Conservation (phyloP, 2,329 filamentous ascomycete species). For the Podosphaera fusca region DNA sequence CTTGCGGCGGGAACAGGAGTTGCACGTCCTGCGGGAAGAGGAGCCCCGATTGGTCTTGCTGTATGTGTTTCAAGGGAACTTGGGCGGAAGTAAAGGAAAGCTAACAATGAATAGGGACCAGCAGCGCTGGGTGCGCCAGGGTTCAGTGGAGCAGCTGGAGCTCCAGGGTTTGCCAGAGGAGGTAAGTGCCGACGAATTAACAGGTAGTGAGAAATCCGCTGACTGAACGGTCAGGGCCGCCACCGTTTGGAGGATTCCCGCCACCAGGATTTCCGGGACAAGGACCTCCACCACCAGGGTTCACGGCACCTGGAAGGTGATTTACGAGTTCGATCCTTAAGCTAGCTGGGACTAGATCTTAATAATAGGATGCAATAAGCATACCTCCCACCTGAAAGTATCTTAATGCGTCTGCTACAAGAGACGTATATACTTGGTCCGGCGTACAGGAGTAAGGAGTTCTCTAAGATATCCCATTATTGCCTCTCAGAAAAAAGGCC, state of each 20-base stretch:
- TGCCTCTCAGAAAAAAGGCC: too few relatives aligned
- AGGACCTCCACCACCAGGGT: slow-evolving; percentile 25
- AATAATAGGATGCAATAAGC: too few relatives aligned
- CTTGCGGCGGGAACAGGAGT: slow-evolving; percentile 73
- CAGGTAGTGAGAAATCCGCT: slow-evolving; percentile 3
- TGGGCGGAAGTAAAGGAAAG: slow-evolving; percentile 3
- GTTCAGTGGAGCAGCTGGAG: slow-evolving; percentile 22
- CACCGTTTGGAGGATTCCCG: slow-evolving; percentile 3
- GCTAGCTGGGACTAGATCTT: too few relatives aligned
- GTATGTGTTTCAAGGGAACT: slow-evolving; percentile 21
- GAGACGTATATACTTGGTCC: too few relatives aligned
- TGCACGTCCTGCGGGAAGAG: slow-evolving; percentile 72
- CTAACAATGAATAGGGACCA: slow-evolving; percentile 34
- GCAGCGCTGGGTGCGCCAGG: slow-evolving; percentile 59
- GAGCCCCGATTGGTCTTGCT: slow-evolving; percentile 58
- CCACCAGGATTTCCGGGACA: slow-evolving; percentile 23
- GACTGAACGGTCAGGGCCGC: background rate
- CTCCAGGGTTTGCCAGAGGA: slow-evolving; percentile 27
- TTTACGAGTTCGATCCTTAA: too few relatives aligned
- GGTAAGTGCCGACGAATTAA: slow-evolving; percentile 20
- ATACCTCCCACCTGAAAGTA: too few relatives aligned
- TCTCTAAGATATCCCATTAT: too few relatives aligned
- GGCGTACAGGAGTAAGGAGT: too few relatives aligned
- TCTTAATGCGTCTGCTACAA: too few relatives aligned
- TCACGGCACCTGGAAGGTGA: slow-evolving; percentile 24